Conservation (phyloP, 2,329 filamentous ascomycete species). For the Monosporascus sp. region DNA sequence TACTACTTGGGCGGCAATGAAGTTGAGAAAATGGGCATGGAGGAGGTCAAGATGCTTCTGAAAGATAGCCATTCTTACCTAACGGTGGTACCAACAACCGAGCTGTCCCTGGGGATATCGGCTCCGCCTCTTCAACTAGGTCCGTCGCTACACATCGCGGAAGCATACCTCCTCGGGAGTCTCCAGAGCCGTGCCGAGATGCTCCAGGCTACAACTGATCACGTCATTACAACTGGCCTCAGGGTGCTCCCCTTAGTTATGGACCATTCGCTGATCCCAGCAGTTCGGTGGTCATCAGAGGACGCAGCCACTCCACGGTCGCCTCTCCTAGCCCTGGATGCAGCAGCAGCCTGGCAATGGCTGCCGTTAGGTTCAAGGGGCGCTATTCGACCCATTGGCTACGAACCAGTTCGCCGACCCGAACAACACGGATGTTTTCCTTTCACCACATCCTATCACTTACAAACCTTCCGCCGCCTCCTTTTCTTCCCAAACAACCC, state of each 20-base stretch:
- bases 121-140: no score
- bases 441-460: background rate
- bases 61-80: no score
- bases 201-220: no score
- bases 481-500: background rate
- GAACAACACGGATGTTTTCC: conserved; percentile 98
- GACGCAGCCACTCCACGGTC: conserved; percentile 32
- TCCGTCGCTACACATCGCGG: no score
- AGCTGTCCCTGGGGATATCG: no score
- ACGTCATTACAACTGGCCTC: conserved; percentile 27
- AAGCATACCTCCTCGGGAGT: no score
- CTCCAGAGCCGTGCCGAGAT: no score
- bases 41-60: no score
- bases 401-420: conserved; percentile 99
- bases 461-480: conserved; percentile 9
- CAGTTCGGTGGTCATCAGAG: conserved; percentile 32
- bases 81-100: no score
- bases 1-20: no score
- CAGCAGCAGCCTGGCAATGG: conserved; percentile 34
- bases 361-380: conserved; percentile 28
- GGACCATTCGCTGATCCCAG: conserved; percentile 18
- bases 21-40: no score
- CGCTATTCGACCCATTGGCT: conserved; percentile 41
- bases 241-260: conserved; percentile 25
- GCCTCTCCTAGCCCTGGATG: conserved; percentile 32